A percentile compares a stretch with the other conserved stretches of the same genome.
Conservation (phyloP, 768 basidiomycete genomes). For the Tephrocybe sp. region DNA sequence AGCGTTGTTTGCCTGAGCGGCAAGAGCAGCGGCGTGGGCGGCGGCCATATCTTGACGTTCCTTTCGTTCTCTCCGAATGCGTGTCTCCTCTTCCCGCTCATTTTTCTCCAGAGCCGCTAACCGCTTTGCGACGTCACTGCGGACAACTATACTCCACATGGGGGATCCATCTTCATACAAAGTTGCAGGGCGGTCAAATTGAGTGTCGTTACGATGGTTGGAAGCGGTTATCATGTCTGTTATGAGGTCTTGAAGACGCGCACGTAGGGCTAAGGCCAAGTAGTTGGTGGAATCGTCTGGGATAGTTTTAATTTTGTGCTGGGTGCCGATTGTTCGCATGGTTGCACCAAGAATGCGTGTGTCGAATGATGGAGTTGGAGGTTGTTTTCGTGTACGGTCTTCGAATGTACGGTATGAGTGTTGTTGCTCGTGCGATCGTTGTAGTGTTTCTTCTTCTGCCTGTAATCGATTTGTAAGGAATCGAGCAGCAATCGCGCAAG, state of each 20-base stretch:
- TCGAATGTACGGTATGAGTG: slow-evolving; percentile 64
- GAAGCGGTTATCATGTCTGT: slow-evolving; percentile 66
- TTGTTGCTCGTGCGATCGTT: slow-evolving; percentile 61
- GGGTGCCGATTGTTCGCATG: slow-evolving; percentile 64
- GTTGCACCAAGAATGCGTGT: slow-evolving; percentile 59
- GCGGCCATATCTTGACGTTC: slow-evolving; percentile 72
- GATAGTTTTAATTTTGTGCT: slow-evolving; percentile 64
- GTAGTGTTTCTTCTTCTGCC: slow-evolving; percentile 85
- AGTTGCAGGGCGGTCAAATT: slow-evolving; percentile 66
- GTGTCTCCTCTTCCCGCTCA: slow-evolving; percentile 83
- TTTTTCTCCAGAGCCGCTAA: slow-evolving; percentile 69
- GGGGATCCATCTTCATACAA: slow-evolving; percentile 64
- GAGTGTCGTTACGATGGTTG: slow-evolving; percentile 66
- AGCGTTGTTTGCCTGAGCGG: slow-evolving; percentile 51
- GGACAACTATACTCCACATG: slow-evolving; percentile 80
- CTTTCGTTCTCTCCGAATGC: slow-evolving; percentile 71
- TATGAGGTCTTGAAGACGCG: slow-evolving; percentile 68
- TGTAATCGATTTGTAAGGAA: slow-evolving; percentile 25
- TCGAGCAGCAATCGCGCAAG: background rate
- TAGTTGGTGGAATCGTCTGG: slow-evolving; percentile 76
- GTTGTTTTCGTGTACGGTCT: slow-evolving; percentile 79
- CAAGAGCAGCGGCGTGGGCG: slow-evolving; percentile 62
- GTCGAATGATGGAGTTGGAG: slow-evolving; percentile 67
- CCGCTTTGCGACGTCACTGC: slow-evolving; percentile 80
- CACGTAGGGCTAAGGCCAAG: slow-evolving; percentile 74